Percentiles rank a stretch among this genome's conserved stretches.
phyloP scores from a whole-genome alignment of 768 basidiomycete genomes.

The Hirschioporus abietinus region DNA sequence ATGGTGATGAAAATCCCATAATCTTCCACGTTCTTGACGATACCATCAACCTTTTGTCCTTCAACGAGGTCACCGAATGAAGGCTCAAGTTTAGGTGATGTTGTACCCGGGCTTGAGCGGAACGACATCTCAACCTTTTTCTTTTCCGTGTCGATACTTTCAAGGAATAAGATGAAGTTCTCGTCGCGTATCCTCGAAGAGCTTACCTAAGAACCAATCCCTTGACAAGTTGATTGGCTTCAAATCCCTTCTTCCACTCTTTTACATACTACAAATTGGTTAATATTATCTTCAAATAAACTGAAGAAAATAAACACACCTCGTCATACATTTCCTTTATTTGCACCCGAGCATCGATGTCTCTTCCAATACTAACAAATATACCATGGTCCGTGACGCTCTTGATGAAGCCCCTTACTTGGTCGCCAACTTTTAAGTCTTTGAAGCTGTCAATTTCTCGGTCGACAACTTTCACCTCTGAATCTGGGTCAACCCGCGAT shows the following conservation, averaged over 20 bases:
- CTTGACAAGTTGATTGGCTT: constrained; percentile 75
- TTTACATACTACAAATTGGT: constrained; percentile 69
- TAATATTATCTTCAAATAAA: constrained; percentile 6
- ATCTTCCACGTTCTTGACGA: constrained; percentile 75
- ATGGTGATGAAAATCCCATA: constrained; percentile 94
- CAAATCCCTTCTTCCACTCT: constrained; percentile 87
- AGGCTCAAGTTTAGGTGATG: constrained; percentile 28
- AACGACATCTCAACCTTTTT: constrained; percentile 92
- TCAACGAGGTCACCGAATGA: constrained; percentile 52
- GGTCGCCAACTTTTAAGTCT: constrained; percentile 66
- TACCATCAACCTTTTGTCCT: constrained; percentile 77
- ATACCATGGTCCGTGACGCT: constrained; percentile 81
- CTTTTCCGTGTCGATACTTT: constrained; percentile 61
- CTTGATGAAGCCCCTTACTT: constrained; percentile 87
- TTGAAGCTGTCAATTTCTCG: constrained; percentile 57
- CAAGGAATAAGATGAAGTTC: background rate
- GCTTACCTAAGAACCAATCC: constrained; percentile 78
- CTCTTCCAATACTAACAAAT: constrained; percentile 80
- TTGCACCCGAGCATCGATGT: constrained; percentile 87
- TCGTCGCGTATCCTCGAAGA: background rate
- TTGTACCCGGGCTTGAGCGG: constrained; percentile 44
- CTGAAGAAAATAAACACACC: constrained; percentile 26
- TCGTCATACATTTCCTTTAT: constrained; percentile 93
- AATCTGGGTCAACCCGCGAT: constrained; percentile 60
- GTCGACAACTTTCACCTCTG: constrained; percentile 49